These are phyloP conservation scores for Marchantia paleacea DNA, from an alignment of 225 moss, liverwort and hornwort species.

Conservation along the genomic window DNA sequence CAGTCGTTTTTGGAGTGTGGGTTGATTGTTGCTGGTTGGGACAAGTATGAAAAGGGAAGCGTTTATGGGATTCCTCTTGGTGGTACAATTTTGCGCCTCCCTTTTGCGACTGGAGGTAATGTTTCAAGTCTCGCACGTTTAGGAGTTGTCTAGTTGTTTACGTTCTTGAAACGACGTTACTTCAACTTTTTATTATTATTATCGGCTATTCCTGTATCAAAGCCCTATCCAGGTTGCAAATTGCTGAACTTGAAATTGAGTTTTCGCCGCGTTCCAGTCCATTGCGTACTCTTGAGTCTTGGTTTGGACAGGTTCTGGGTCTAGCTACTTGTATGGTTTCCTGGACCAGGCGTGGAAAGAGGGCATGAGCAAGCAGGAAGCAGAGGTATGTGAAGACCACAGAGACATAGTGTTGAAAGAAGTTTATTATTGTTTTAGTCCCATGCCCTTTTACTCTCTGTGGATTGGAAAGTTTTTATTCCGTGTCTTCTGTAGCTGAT, in stretches of 20 bases:
- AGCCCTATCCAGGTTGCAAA: background rate
- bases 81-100: conserved; percentile 87
- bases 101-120: conserved; percentile 90
- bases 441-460: background rate
- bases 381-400: conserved; percentile 53
- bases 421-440: too few species aligned
- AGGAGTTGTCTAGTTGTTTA: too few species aligned
- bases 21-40: conserved; percentile 96
- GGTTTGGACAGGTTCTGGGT: conserved; percentile 72
- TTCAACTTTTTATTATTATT: too few species aligned
- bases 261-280: background rate
- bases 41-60: conserved; percentile 94
- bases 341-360: conserved; percentile 97
- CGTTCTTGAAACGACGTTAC: too few species aligned
- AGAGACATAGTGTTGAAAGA: background rate
- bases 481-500: background rate
- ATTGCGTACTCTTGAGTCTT: background rate
- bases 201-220: too few species aligned
- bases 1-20: conserved; percentile 86
- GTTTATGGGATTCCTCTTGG: conserved; percentile 92
- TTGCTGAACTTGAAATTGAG: background rate
- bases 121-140: background rate
- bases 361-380: conserved; percentile 74
- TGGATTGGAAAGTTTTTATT: background rate
- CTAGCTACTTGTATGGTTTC: conserved; percentile 93